Percentiles rank a stretch among this genome's conserved stretches.
Conservation (phyloP, 1,139 yeast genomes). For the Suhomyces atakaporum region DNA sequence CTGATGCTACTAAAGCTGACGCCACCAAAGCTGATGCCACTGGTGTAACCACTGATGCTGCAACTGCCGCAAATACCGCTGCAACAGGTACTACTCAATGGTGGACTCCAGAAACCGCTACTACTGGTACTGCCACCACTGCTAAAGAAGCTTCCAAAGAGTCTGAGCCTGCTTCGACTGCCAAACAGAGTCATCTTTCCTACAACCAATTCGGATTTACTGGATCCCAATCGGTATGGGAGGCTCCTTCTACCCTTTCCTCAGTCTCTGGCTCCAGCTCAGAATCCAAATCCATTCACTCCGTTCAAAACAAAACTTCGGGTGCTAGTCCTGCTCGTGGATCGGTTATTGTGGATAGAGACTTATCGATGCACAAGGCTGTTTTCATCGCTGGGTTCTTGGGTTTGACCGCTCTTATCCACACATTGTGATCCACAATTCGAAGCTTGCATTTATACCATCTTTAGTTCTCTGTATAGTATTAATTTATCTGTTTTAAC, state of each 20-base stretch:
- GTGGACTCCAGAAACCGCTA: slow-evolving; percentile 14
- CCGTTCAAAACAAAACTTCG: slow-evolving; percentile 18
- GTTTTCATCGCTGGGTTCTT: slow-evolving; percentile 21
- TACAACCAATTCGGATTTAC: slow-evolving; percentile 49
- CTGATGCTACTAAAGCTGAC: background rate
- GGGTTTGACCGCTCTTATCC: slow-evolving; percentile 21
- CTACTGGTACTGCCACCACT: slow-evolving; percentile 20
- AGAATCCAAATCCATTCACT: slow-evolving; percentile 16
- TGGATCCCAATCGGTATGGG: slow-evolving; percentile 43
- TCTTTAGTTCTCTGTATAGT: slow-evolving; percentile 9
- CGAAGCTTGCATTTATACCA: slow-evolving; percentile 8
- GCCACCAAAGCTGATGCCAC: slow-evolving; percentile 10
- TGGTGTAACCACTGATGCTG: slow-evolving; percentile 2
- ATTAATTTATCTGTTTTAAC: slow-evolving; percentile 2
- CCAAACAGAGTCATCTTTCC: slow-evolving; percentile 16
- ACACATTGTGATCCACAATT: slow-evolving; percentile 18
- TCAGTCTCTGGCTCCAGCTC: slow-evolving; percentile 12
- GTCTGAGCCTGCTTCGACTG: slow-evolving; percentile 11
- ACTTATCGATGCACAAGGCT: slow-evolving; percentile 22
- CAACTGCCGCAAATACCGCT: slow-evolving; percentile 19
- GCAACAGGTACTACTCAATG: slow-evolving; percentile 11
- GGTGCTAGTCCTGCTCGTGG: slow-evolving; percentile 17
- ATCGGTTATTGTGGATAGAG: slow-evolving; percentile 13
- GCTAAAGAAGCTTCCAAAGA: slow-evolving; percentile 10
- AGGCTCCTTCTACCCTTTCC: slow-evolving; percentile 19